Conservation (phyloP, 2,329 filamentous ascomycete species). For the Elsinoe arachidis region DNA sequence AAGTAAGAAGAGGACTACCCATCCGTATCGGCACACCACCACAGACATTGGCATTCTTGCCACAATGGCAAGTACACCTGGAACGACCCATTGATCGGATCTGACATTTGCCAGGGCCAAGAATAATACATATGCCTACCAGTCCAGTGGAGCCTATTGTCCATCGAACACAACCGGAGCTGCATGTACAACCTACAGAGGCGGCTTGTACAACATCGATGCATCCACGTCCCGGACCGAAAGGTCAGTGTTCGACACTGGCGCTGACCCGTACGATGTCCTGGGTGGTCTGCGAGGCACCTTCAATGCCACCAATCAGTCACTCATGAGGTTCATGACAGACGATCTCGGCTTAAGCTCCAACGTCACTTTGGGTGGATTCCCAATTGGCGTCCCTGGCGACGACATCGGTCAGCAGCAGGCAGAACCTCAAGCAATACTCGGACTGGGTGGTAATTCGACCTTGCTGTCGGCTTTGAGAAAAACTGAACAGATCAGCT, state of each 20-base stretch:
- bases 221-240: neutral
- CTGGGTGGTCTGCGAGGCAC: neutral
- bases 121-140: conserved; percentile 8
- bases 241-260: neutral
- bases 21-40: neutral
- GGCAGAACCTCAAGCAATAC: neutral
- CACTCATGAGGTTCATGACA: neutral
- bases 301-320: neutral
- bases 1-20: neutral
- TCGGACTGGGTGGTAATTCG: neutral
- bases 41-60: neutral
- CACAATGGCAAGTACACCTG: neutral
- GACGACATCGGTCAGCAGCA: neutral
- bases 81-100: neutral
- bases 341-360: neutral
- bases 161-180: neutral
- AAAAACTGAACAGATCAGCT: neutral
- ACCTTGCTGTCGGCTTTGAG: neutral
- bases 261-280: neutral
- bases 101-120: neutral
- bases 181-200: neutral
- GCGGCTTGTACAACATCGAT: neutral
- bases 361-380: neutral
- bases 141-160: neutral
- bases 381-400: neutral